Conservation (phyloP, 2,329 filamentous ascomycete species). For the Colletotrichum sp. region DNA sequence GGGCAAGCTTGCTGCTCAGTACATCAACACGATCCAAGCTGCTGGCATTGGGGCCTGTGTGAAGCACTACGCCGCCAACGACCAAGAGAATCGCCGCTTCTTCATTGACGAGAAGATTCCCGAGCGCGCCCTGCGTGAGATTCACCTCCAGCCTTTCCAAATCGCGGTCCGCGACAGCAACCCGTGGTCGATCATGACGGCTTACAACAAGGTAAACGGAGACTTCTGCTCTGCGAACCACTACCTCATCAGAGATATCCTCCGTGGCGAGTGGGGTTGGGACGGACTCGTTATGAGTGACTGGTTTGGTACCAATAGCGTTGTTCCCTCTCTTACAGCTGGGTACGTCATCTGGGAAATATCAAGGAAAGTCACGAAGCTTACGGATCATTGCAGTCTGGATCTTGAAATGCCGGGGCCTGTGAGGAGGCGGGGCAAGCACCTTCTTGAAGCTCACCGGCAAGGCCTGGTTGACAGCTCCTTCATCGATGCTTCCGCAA, state of each 20-base stretch:
- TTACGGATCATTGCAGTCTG: background rate
- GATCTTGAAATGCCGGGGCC: background rate
- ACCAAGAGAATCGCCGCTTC: background rate
- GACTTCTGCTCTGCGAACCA: constrained; percentile 45
- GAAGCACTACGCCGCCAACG: background rate
- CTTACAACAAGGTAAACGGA: constrained; percentile 53
- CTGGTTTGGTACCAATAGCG: constrained; percentile 43
- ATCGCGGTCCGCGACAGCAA: constrained; percentile 46
- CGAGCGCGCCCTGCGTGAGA: background rate
- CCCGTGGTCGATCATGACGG: constrained; percentile 51
- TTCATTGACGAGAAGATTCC: background rate
- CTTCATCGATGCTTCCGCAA: background rate
- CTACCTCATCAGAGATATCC: constrained; percentile 40
- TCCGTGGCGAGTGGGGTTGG: constrained; percentile 50
- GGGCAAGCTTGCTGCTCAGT: constrained; percentile 67
- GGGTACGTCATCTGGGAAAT: background rate
- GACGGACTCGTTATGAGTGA: constrained; percentile 52
- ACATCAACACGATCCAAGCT: constrained; percentile 30
- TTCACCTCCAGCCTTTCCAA: constrained; percentile 42
- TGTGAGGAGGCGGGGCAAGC: background rate
- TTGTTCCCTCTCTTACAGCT: background rate
- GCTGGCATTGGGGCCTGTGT: background rate
- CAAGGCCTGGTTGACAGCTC: background rate
- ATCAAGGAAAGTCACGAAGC: background rate
- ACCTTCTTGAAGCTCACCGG: background rate